Base-by-base conservation (phyloP, 495 filamentous ascomycete species). In the Tuber calosporum region DNA sequence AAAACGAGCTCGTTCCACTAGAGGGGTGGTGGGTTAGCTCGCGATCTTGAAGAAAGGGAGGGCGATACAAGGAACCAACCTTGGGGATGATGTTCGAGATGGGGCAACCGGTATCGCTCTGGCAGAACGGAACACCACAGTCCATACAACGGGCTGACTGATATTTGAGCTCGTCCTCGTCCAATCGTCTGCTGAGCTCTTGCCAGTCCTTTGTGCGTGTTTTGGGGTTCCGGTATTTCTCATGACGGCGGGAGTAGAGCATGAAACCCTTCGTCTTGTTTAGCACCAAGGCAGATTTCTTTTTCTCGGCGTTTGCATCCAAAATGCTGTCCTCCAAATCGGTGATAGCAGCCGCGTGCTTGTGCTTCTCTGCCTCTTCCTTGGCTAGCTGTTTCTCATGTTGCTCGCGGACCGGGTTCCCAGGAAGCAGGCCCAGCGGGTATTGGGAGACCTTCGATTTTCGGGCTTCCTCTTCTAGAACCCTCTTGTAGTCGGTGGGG, bases 21-120 rank as follows among this genome's bases (percentile, higher is more conserved):
- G 19, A 71, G 40, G 67, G 71, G 66, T 42, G 71, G 66, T 42
- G 8, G 62, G 30, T 78, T n/a, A 78, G 75, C 15, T 45, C 48
- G 62, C 13, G 36, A 26, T 22, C 48, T 36, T 43, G 38, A 71
- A 69, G 11, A 45, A 37, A 37, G 5, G 26, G 26, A 19, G 13
- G 11, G n/a, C 43, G 37, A 58, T 26, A 42, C 17, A 42, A 66
- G 37, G 45, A 43, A 58, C 67, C 73, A 66, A 78, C 76, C 71
- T 99, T 99, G 66, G 95, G 95, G 82, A 99, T 99, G 83, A 99
- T 97, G 85, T 99, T 99, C 80, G 92, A 96, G 84, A 99, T 97
- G 0, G 95, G 95, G 83, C 95, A 99, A 69, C 95, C 95, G 74
- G 92, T 93, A 77, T 99, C 95, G 13, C 93, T 97, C 83, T 99